phyloP scores from a whole-genome alignment of 352 stramenopile genomes.

The Plasmopara muralis region DNA sequence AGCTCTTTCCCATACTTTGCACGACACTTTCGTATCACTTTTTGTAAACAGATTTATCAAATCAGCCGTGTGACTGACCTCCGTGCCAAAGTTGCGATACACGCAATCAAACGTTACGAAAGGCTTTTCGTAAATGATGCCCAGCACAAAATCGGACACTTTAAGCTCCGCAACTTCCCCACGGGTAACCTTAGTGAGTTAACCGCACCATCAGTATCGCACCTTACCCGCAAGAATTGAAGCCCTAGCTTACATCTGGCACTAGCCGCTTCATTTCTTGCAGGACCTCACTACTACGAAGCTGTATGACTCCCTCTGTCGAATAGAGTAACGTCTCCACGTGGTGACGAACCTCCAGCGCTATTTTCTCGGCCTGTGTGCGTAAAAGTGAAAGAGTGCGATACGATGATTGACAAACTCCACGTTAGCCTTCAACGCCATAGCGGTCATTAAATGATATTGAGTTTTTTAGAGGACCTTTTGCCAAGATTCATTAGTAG shows the following conservation, averaged over 20 bases:
- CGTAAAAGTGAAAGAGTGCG: neutral
- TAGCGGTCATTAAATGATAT: too few species aligned
- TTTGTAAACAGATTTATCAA: too few species aligned
- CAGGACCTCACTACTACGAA: constrained; percentile 43
- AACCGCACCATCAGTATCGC: neutral
- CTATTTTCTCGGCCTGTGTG: constrained; percentile 42
- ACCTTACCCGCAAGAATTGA: neutral
- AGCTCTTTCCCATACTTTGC: constrained; percentile 76
- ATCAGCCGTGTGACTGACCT: constrained; percentile 27
- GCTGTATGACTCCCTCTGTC: constrained; percentile 47
- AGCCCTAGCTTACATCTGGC: constrained; percentile 31
- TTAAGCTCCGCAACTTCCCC: constrained; percentile 70
- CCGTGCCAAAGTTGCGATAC: constrained; percentile 55
- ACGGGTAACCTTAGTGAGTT: constrained; percentile 34
- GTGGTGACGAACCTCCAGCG: constrained; percentile 39
- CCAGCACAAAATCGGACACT: constrained; percentile 73
- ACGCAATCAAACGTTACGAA: constrained; percentile 53
- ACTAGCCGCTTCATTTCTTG: constrained; percentile 63
- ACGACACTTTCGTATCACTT: too few species aligned
- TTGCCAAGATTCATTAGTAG: constrained; percentile 44
- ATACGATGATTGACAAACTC: too few species aligned
- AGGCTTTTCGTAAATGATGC: constrained; percentile 73
- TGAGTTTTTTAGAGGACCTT: constrained; percentile 23
- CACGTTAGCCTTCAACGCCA: too few species aligned
- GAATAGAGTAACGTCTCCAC: constrained; percentile 46